Evolutionary conservation across 2,329 filamentous ascomycete genomes (phyloP), one percentile per base, ranked within the genome.

Genomic region (Colletotrichum shisoi): DNA sequence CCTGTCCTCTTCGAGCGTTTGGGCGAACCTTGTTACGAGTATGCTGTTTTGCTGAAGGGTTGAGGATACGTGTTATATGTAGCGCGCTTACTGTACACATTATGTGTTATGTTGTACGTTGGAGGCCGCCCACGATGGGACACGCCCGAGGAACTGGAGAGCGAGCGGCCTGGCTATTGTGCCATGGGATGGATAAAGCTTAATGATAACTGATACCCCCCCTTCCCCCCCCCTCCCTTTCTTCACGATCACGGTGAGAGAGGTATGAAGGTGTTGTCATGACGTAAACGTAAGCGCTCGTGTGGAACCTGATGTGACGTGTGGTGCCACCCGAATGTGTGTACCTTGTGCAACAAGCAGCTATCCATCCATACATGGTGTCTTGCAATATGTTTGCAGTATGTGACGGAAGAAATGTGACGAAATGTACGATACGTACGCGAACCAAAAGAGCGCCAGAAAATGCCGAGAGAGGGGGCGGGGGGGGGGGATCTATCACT

Each of bases 161-260:
- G 31, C 8, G 31, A 34, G 31, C 31, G 31, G 31, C 31, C 31
- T 31, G 31, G 4, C n/a, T 39, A 17, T 12, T 57, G 15, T 27
- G 31, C 39, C 17, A 19, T 9, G 44, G 44, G 44, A 58, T 48
- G 56, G 42, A 46, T 58, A 21, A 58, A 27, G n/a, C n/a, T 24
- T 58, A 58, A 58, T 58, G 56, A 58, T 39, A 58, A 31, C 56
- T 24, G 56, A 58, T 58, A 58, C 42, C 56, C 31, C 31, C 31
- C 31, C 31, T 34, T 9, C 31, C 1, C 7, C 31, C n/a, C 2
- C 27, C 1, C 27, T 9, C 31, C 31, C 7, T 34, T 34, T 34
- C 19, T 58, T 58, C 24, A 27, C 56, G 44, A 17, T 37, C 13
- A 48, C 21, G 8, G 31, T 5, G 19, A 48, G 19, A 48, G 19